These are phyloP conservation scores for Hygrophila difformis DNA, from an alignment of 257 asterid species.

Conservation along the genomic window DNA sequence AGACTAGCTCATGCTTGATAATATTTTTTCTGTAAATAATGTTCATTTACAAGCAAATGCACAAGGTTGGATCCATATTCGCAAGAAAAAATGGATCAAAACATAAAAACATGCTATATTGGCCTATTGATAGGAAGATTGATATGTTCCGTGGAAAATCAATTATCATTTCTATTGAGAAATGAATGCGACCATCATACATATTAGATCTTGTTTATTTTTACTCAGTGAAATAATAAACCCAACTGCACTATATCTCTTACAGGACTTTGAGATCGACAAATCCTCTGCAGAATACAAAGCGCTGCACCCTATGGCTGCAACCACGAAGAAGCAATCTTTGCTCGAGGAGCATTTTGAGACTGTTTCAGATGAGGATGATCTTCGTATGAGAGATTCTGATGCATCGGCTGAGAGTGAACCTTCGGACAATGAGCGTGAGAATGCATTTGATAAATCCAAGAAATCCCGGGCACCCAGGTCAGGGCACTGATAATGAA, in stretches of 20 bases:
- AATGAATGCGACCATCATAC: not conserved
- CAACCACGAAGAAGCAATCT: conserved; percentile 48
- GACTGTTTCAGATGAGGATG: conserved; percentile 48
- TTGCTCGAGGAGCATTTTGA: conserved; percentile 83
- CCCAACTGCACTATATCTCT: conserved; percentile 8
- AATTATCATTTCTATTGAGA: too few relatives aligned
- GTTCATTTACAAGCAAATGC: too few relatives aligned
- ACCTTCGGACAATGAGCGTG: conserved; percentile 40
- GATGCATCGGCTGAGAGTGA: conserved; percentile 29
- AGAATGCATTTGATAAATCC: conserved; percentile 23
- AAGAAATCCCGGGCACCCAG: conserved; percentile 50
- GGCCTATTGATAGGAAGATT: too few relatives aligned
- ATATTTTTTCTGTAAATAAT: too few relatives aligned
- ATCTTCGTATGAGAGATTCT: conserved; percentile 42
- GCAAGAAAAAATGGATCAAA: too few relatives aligned
- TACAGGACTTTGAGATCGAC: conserved; percentile 85
- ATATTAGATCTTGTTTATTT: conserved; percentile 1
- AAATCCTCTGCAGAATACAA: conserved; percentile 54
- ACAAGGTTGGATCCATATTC: too few relatives aligned
- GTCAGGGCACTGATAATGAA: conserved; percentile 20
- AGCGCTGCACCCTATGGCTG: conserved; percentile 71
- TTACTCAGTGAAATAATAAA: not conserved
- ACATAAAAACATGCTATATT: too few relatives aligned
- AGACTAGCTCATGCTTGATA: too few relatives aligned
- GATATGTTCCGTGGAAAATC: too few relatives aligned